These are phyloP conservation scores for Parmelia sp. DNA, from an alignment of 495 filamentous ascomycete genomes.

Conservation along the genomic window DNA sequence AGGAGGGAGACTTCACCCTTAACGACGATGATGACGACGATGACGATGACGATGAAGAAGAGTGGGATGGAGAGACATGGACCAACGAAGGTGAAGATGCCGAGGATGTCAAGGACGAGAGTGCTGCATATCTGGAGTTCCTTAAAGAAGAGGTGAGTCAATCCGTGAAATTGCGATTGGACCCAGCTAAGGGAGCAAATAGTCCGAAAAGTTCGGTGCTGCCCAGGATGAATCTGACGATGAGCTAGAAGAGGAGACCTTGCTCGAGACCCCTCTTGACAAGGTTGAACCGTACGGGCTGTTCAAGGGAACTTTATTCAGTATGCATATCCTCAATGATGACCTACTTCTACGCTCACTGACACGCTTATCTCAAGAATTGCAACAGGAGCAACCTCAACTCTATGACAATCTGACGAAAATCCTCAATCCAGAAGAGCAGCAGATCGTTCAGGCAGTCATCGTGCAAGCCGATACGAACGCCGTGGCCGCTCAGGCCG, in stretches of 20 bases:
- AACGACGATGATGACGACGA: conserved; percentile 50
- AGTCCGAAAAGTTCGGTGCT: conserved; percentile 77
- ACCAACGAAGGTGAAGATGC: conserved; percentile 66
- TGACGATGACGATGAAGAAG: conserved; percentile 71
- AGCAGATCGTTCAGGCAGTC: conserved; percentile 70
- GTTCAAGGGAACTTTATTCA: conserved; percentile 72
- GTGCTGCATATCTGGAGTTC: conserved; percentile 91
- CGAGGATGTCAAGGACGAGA: conserved; percentile 78
- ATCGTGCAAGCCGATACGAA: conserved; percentile 72
- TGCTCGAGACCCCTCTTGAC: conserved; percentile 90
- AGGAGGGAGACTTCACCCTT: conserved; percentile 74
- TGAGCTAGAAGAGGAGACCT: conserved; percentile 80
- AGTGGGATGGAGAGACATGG: conserved; percentile 59
- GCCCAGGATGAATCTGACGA: conserved; percentile 75
- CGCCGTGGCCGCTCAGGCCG: conserved; percentile 30
- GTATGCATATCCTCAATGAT: conserved; percentile 49
- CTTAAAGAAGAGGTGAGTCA: conserved; percentile 72
- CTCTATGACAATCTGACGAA: conserved; percentile 77
- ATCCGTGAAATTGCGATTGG: background rate
- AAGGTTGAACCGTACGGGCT: conserved; percentile 87
- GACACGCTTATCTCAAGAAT: conserved; percentile 43
- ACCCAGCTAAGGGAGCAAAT: conserved; percentile 23
- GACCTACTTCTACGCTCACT: background rate
- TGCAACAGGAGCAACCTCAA: conserved; percentile 85
- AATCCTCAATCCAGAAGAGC: conserved; percentile 72